Evolutionary conservation across 345 rosid species (phyloP).

Genomic region (Citrus trifoliata): DNA sequence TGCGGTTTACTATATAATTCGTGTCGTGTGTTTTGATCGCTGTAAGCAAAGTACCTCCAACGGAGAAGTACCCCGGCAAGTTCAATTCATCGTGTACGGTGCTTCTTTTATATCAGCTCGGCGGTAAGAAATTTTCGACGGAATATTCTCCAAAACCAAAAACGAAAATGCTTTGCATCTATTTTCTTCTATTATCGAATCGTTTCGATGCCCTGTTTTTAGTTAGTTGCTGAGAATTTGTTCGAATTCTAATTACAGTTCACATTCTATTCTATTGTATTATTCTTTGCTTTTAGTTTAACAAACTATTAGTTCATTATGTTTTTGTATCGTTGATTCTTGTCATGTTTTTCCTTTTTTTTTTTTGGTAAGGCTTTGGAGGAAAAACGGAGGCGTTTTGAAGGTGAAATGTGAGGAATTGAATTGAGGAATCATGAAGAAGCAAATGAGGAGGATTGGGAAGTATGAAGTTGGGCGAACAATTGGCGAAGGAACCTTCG

Average conservation of each 20-base stretch:
- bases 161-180: background rate
- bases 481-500: constrained; percentile 90
- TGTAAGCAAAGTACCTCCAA: too few relatives aligned
- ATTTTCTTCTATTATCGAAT: background rate
- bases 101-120: background rate
- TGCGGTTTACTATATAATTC: too few relatives aligned
- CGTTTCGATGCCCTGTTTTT: background rate
- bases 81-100: background rate
- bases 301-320: background rate
- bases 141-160: background rate
- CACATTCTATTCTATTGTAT: background rate
- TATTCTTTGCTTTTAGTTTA: background rate
- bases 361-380: background rate
- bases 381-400: background rate
- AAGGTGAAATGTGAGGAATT: background rate
- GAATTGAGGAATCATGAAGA: constrained; percentile 29
- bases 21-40: too few relatives aligned
- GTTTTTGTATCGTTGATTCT: background rate
- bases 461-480: constrained; percentile 87
- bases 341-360: background rate
- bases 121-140: background rate
- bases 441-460: constrained; percentile 52
- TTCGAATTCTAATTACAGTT: background rate
- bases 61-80: too few relatives aligned
- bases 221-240: background rate